Conservation (phyloP, 176 grass and related monocot species). For the Neostapfia colusana region DNA sequence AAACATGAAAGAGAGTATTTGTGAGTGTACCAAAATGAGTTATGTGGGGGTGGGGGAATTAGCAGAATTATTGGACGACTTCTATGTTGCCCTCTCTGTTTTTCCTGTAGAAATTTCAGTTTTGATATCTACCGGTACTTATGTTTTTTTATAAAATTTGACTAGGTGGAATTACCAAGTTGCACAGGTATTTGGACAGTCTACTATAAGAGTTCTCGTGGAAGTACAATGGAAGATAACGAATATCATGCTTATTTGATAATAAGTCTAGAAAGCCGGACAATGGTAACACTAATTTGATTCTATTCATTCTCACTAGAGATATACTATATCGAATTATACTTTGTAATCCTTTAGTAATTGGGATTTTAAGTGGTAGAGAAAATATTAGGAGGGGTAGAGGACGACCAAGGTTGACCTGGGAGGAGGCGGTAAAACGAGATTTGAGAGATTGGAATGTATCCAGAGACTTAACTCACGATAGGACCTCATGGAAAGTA, state of each 20-base stretch:
- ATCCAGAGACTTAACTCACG: too few species aligned
- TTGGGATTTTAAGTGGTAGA: too few species aligned
- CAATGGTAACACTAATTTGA: conserved; percentile 65
- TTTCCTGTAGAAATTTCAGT: neutral
- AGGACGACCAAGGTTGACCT: too few species aligned
- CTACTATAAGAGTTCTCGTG: conserved; percentile 89
- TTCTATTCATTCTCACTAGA: conserved; percentile 2
- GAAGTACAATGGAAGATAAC: conserved; percentile 65
- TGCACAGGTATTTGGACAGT: conserved; percentile 99
- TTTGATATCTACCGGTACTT: conserved; percentile 23
- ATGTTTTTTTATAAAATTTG: conserved; percentile 34
- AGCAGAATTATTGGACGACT: neutral
- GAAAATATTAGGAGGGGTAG: too few species aligned
- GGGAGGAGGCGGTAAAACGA: too few species aligned
- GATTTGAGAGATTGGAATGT: too few species aligned
- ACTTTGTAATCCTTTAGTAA: neutral
- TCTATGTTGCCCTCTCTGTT: neutral
- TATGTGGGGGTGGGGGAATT: neutral
- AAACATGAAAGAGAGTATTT: neutral
- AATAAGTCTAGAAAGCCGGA: conserved; percentile 88
- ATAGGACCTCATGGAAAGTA: too few species aligned
- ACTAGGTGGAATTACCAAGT: conserved; percentile 82
- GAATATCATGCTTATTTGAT: conserved; percentile 99
- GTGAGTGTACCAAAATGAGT: neutral
- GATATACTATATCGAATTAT: conserved; percentile 8